Evolutionary conservation across 2,329 filamentous ascomycete species (phyloP).

Genomic region (Penicillium expansum): DNA sequence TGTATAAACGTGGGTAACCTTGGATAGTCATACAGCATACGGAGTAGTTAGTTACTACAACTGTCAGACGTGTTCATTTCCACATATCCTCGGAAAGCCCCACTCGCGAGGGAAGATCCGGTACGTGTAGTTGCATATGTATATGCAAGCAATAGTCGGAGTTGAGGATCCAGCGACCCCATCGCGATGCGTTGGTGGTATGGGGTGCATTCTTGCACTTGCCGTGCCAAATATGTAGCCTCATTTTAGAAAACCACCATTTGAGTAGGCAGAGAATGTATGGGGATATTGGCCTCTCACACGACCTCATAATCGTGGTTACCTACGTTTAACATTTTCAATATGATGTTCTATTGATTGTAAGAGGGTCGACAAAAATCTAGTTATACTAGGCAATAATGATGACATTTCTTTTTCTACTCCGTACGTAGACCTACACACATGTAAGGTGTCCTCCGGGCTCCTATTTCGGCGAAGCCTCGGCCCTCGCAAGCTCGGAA

Average conservation of each 20-base stretch:
- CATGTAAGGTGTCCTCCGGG: background rate
- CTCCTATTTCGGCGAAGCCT: background rate
- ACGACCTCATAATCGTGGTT: background rate
- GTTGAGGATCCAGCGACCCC: slow-evolving; percentile 2
- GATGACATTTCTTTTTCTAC: background rate
- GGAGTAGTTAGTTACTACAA: too few species aligned
- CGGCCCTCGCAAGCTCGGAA: background rate
- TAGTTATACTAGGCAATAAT: background rate
- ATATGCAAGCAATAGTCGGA: slow-evolving; percentile 11
- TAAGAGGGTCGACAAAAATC: background rate
- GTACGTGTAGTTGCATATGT: background rate
- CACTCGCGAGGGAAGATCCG: background rate
- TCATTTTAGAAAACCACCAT: background rate
- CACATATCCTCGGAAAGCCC: background rate
- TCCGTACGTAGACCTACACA: background rate
- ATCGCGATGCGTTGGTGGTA: slow-evolving; percentile 17
- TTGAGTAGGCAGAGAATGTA: background rate
- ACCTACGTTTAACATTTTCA: background rate
- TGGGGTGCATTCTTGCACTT: background rate
- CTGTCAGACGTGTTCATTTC: background rate
- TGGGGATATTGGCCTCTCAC: background rate
- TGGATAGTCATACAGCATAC: background rate
- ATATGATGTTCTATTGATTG: background rate
- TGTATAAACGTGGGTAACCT: too few species aligned
- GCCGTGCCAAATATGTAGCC: background rate